phyloP scores from a whole-genome alignment of 441 rosid genomes.

The Bruguiera hainesii region DNA sequence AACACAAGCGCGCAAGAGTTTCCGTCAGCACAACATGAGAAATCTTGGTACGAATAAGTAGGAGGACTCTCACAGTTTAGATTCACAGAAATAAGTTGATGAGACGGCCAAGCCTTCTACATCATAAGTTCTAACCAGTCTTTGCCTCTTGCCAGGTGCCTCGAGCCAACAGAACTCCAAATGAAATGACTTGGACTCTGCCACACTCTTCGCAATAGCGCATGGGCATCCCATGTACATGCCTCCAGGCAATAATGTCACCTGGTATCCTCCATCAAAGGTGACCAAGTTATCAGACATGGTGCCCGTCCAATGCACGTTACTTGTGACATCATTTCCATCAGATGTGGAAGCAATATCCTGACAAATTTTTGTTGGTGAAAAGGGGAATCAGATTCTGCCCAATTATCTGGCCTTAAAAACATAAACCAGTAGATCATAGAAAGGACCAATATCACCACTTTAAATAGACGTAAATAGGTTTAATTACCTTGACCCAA shows the following conservation, averaged over 20 bases:
- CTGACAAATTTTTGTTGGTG: slow-evolving; percentile 32
- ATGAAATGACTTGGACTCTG: slow-evolving; percentile 72
- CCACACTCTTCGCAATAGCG: slow-evolving; percentile 56
- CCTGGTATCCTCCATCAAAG: slow-evolving; percentile 69
- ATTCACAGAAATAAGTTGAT: slow-evolving; percentile 70
- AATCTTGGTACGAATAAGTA: background rate
- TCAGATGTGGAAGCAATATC: slow-evolving; percentile 42
- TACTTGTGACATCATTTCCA: slow-evolving; percentile 39
- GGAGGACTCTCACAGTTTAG: slow-evolving; percentile 35
- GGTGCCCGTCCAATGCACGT: slow-evolving; percentile 64
- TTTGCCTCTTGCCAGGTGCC: slow-evolving; percentile 62
- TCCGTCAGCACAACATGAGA: background rate
- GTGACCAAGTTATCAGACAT: slow-evolving; percentile 49
- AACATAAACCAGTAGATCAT: background rate
- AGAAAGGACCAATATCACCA: background rate
- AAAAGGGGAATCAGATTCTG: slow-evolving; percentile 10
- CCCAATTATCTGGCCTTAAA: background rate
- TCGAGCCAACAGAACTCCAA: slow-evolving; percentile 90
- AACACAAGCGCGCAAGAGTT: background rate
- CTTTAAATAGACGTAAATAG: background rate
- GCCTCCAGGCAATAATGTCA: slow-evolving; percentile 72
- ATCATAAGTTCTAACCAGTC: slow-evolving; percentile 82
- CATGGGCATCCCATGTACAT: slow-evolving; percentile 90
- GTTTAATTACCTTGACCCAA: background rate
- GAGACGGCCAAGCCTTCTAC: slow-evolving; percentile 86